phyloP scores from a whole-genome alignment of 2,329 filamentous ascomycete genomes.

The Claviceps pazoutovae region DNA sequence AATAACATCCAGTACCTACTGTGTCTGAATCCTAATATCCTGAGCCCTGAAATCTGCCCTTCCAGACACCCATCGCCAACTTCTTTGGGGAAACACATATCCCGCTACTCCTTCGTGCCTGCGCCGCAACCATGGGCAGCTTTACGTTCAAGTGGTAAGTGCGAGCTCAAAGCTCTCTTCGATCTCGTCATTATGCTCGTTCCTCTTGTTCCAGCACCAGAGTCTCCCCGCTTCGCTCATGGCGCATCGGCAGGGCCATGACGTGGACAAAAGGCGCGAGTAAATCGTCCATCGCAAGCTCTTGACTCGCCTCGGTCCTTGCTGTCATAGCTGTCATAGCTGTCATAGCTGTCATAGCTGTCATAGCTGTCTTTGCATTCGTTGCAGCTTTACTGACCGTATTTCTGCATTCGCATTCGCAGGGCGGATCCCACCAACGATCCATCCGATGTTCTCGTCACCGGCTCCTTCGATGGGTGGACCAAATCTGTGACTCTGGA shows the following conservation, averaged over 20 bases:
- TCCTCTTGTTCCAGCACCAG: too few species aligned
- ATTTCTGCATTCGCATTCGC: conserved; percentile 9
- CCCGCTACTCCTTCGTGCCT: background rate
- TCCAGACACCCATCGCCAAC: background rate
- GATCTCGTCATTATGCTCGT: too few species aligned
- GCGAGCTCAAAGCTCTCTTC: background rate
- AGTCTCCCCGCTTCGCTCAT: background rate
- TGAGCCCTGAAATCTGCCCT: background rate
- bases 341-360: too few species aligned
- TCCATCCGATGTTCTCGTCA: conserved; percentile 58
- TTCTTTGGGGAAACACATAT: background rate
- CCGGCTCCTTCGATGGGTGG: conserved; percentile 93
- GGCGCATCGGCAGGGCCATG: background rate
- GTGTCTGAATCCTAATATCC: too few species aligned
- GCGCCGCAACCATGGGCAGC: conserved; percentile 41
- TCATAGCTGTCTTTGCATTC: too few species aligned
- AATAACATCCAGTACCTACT: too few species aligned
- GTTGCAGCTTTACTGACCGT: conserved; percentile 3
- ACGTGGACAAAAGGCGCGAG: background rate
- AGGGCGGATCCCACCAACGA: conserved; percentile 77
- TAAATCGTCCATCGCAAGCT: background rate
- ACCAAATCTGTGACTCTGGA: conserved; percentile 72
- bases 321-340: too few species aligned
- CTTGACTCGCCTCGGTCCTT: background rate
- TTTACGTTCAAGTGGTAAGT: conserved; percentile 59